Percentiles rank a stretch among this genome's conserved stretches.
Conservation (phyloP, 768 basidiomycete species). For the Gymnopilus junonius region DNA sequence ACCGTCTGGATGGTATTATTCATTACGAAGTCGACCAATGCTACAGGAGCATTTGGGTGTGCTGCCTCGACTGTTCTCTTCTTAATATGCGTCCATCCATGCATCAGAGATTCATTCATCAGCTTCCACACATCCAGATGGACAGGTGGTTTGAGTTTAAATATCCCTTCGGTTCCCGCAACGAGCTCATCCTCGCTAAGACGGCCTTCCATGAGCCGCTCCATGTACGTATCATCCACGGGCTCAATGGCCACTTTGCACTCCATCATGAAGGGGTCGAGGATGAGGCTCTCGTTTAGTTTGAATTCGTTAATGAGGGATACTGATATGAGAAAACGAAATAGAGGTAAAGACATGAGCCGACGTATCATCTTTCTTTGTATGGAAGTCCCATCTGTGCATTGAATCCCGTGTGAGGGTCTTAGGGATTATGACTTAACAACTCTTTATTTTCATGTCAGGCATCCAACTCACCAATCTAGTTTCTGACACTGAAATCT, state of each 20-base stretch:
- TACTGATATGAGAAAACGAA: background rate
- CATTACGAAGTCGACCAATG: slow-evolving; percentile 2
- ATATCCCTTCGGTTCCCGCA: slow-evolving; percentile 8
- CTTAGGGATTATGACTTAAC: background rate
- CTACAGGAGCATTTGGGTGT: background rate
- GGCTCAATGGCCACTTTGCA: slow-evolving; percentile 4
- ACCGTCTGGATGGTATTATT: background rate
- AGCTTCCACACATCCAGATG: background rate
- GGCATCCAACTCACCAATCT: background rate
- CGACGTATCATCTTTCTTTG: background rate
- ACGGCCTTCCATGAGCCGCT: background rate
- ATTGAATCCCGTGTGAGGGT: background rate
- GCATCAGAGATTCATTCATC: background rate
- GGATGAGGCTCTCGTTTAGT: background rate
- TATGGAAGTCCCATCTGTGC: background rate
- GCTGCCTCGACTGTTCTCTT: background rate
- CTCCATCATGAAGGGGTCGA: background rate
- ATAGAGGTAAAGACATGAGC: background rate
- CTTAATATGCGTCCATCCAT: background rate
- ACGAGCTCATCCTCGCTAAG: background rate
- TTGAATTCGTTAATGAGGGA: background rate
- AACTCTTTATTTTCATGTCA: too few relatives aligned
- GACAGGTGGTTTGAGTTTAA: slow-evolving; percentile 3
- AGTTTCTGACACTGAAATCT: background rate
- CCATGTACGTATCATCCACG: background rate